These are phyloP conservation scores for Mycosphaerella sp. DNA, from an alignment of 2,329 filamentous ascomycete genomes.

Conservation along the genomic window DNA sequence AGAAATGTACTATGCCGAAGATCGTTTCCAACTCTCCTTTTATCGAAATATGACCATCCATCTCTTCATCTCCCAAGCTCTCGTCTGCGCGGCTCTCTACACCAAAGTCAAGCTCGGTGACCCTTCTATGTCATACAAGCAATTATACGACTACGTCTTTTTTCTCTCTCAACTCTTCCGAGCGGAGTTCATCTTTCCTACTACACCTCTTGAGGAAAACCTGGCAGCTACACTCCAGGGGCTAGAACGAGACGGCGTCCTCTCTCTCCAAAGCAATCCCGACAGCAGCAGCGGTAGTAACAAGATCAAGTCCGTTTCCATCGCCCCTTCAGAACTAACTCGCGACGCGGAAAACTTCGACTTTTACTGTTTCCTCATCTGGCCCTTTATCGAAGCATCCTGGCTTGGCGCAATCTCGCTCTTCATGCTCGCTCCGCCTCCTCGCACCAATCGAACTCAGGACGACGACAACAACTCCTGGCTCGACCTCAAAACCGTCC, in stretches of 20 bases:
- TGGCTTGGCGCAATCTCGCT: slow-evolving; percentile 89
- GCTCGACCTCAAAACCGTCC: slow-evolving; percentile 49
- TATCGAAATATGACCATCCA: slow-evolving; percentile 99
- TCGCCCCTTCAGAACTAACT: slow-evolving; percentile 68
- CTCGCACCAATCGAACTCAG: slow-evolving; percentile 38
- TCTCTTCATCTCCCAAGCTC: slow-evolving; percentile 86
- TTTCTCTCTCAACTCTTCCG: slow-evolving; percentile 93
- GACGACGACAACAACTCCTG: slow-evolving; percentile 52
- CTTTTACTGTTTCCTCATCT: slow-evolving; percentile 97
- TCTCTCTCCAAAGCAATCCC: slow-evolving; percentile 57
- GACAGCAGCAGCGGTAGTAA: slow-evolving; percentile 26
- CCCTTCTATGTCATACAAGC: slow-evolving; percentile 59
- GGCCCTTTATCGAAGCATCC: slow-evolving; percentile 92
- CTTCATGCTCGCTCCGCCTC: slow-evolving; percentile 75
- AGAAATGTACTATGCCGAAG: slow-evolving; percentile 89
- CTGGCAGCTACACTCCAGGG: slow-evolving; percentile 71
- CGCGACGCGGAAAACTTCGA: slow-evolving; percentile 90
- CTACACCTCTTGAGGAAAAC: slow-evolving; percentile 74
- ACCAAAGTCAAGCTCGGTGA: slow-evolving; percentile 80
- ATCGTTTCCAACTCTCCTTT: slow-evolving; percentile 91
- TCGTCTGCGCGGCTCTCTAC: slow-evolving; percentile 88
- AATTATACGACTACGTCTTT: slow-evolving; percentile 69
- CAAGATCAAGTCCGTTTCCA: slow-evolving; percentile 60
- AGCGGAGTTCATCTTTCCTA: slow-evolving; percentile 93
- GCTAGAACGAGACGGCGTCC: slow-evolving; percentile 71